Evolutionary conservation across 23 red algal genomes (phyloP), one percentile per base, ranked within the genome.

Genomic region (Gracilaria domingensis): DNA sequence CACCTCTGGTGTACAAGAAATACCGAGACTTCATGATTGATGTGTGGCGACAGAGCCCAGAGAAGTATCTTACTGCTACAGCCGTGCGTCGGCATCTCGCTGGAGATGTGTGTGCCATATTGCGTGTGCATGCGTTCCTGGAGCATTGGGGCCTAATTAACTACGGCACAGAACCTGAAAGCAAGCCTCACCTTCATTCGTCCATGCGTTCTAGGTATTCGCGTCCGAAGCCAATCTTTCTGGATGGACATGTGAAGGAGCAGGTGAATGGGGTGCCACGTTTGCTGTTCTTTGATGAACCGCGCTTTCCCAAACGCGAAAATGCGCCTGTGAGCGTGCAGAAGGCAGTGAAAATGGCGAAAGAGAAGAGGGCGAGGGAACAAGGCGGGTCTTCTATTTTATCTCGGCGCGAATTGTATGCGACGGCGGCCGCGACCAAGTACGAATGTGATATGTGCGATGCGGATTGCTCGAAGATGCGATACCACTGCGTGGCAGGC

Each of bases 61-160:
- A 66, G 26, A 92, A 92, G 57, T 95, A 98, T 55, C 87, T 98
- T 6, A 96, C 89, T 14, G 94, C 91, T 44, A 98, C 97, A 34
- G 83, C 94, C 12, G 83, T 83, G 30, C 75, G 97, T 59, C 75
- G 93, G 38, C 97, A 98, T 58, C 82, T 98, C 23, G 90, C 94
- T 30, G 97, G 97, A 28, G 97, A 98, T 61, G 97, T 93, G 6
- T 95, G 97, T 75, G 89, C 97, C 20, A 91, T 98, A 61, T 38
- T 98, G 74, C 84, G 97, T 53, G 94, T 98, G 59, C 97, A 98
- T 83, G 83, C 94, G 30, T 96, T 98, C 78, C 90, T 98, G 26
- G 97, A 98, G 78, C 97, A 96, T 44, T 98, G 97, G 97, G 97
- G 97, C 6, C 97, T 98, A 21, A 98, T 98, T 42, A 98, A 98